Evolutionary conservation across 2,329 filamentous ascomycete genomes (phyloP), one percentile per base, ranked within the genome.

Genomic region (Lecanosticta acicola): DNA sequence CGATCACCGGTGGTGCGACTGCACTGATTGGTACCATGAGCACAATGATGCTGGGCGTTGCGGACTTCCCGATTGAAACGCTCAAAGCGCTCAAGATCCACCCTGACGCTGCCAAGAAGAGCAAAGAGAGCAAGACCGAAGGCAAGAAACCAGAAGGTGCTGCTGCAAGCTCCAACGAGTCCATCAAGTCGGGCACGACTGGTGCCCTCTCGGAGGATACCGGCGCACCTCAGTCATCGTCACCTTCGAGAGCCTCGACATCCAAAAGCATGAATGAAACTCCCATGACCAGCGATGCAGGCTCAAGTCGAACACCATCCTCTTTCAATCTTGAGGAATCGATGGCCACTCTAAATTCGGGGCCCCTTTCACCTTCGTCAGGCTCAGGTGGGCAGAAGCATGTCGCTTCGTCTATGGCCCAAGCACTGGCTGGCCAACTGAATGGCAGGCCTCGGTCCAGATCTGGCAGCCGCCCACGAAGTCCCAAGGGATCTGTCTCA

Each of bases 11-110:
- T 16, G 85, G 81, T 13, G 82, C 87, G 0, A 79, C 81, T 36
- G 87, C 89, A 0, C 68, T 96, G 1, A 71, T 94, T n/a, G 85
- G 85, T 4, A 91, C 90, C n/a, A 73, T 93, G 38, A 82, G 84
- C 19, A 84, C 79, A 32, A 83, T 96, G 46, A 79, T 86, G 59
- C 85, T 94, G 77, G 87, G 87, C 1, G 75, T 94, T 33, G 86
- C 86, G 1, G 88, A 94, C 59, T 72, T 83, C 36, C 80, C 80
- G 0, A 69, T 74, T 13, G 75, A 79, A 37, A 72, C 80, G 3
- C 60, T 78, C 37, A 73, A 72, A 51, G 65, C 71, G 5, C 60
- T 73, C 38, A 64, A 67, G 26, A 73, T 73, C 13, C 70, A 73
- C 32, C 61, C 61, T 16, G 61, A 64, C 32, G 24, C 24, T 11